A percentile compares a stretch with the other conserved stretches of the same genome.
Conservation (phyloP, 257 asterid genomes). For the Nicotiana noctiflora region DNA sequence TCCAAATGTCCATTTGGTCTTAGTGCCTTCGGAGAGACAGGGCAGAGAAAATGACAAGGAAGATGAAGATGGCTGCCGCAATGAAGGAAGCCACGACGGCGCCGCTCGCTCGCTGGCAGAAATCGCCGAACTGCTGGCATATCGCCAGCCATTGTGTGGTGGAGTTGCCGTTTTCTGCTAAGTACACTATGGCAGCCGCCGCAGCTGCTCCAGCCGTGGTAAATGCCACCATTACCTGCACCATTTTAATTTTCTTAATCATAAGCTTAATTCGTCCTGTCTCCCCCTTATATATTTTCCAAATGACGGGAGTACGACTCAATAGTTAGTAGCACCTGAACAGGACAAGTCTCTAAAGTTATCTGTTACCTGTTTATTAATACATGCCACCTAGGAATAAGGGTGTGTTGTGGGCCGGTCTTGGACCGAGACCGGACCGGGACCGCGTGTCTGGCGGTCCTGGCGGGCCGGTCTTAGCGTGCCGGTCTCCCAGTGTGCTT, state of each 20-base stretch:
- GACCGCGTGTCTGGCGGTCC: too few relatives aligned
- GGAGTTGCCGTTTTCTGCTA: slow-evolving; percentile 75
- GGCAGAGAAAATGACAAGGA: slow-evolving; percentile 61
- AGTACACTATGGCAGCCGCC: slow-evolving; percentile 68
- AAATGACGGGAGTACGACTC: too few relatives aligned
- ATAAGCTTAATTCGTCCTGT: too few relatives aligned
- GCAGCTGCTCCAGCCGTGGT: slow-evolving; percentile 65
- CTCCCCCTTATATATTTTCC: too few relatives aligned
- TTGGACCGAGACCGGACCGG: too few relatives aligned
- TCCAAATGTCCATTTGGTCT: neutral
- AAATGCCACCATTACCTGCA: slow-evolving; percentile 52
- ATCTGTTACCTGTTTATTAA: too few relatives aligned
- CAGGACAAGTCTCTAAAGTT: too few relatives aligned
- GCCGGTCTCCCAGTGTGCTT: too few relatives aligned
- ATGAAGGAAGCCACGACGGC: slow-evolving; percentile 82
- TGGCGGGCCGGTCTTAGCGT: too few relatives aligned
- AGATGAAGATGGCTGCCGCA: slow-evolving; percentile 41
- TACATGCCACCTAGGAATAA: too few relatives aligned
- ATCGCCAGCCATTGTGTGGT: slow-evolving; percentile 70
- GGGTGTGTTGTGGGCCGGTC: too few relatives aligned
- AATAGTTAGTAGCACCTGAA: too few relatives aligned
- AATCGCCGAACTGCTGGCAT: slow-evolving; percentile 65
- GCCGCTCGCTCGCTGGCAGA: slow-evolving; percentile 74
- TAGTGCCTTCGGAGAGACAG: slow-evolving; percentile 52
- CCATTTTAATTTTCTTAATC: neutral